Conservation (phyloP, 2,329 filamentous ascomycete species). For the Pestalotiopsis sp. region DNA sequence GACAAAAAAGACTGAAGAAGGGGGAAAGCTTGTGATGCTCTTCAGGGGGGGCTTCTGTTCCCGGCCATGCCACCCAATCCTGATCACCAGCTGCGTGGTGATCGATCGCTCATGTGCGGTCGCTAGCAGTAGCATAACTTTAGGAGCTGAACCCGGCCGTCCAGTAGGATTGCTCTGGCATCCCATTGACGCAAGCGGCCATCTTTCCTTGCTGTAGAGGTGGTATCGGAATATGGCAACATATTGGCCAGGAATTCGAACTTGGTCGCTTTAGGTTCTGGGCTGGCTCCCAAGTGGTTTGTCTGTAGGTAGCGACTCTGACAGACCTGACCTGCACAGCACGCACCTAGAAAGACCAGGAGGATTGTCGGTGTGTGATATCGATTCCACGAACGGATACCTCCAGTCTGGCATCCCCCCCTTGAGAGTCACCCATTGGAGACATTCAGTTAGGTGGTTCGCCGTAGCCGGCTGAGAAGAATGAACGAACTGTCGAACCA, state of each 20-base stretch:
- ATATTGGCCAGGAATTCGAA: background rate
- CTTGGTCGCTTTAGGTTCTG: background rate
- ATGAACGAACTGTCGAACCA: background rate
- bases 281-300: background rate
- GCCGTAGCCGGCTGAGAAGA: background rate
- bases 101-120: background rate
- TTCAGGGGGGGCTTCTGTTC: background rate
- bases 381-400: background rate
- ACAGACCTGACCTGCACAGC: background rate
- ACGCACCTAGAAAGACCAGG: background rate
- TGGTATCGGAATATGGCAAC: background rate
- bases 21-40: conserved; percentile 2
- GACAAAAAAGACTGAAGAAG: background rate
- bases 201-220: background rate
- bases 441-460: background rate
- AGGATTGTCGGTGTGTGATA: background rate
- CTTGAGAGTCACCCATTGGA: background rate
- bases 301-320: background rate
- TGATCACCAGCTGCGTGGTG: background rate
- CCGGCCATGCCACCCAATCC: background rate
- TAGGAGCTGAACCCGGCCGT: background rate
- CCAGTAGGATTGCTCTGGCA: background rate
- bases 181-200: background rate
- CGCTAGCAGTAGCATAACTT: background rate
- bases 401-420: background rate